A percentile compares a stretch with the other conserved stretches of the same genome.
phyloP scores from a whole-genome alignment of 73 alveolate genomes.

The Paramecium biaurelia region DNA sequence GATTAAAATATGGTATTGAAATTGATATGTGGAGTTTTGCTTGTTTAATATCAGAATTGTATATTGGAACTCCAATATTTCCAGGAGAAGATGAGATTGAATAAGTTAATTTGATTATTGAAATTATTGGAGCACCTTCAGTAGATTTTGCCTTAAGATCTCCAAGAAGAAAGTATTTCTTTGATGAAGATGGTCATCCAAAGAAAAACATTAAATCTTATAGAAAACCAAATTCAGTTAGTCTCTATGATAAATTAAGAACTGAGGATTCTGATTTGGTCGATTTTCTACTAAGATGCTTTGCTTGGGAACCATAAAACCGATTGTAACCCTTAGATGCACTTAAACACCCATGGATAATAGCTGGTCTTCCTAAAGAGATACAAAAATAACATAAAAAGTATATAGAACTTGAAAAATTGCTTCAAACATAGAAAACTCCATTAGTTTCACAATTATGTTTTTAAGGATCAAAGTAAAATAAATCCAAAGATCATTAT shows the following conservation, averaged over 20 bases:
- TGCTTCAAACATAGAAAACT: neutral
- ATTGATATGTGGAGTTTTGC: conserved; percentile 83
- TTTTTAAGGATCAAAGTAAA: neutral
- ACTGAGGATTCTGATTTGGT: conserved; percentile 51
- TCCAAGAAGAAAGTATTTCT: conserved; percentile 72
- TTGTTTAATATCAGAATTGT: conserved; percentile 77
- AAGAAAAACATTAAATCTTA: neutral
- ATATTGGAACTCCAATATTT: conserved; percentile 88
- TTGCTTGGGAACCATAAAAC: conserved; percentile 83
- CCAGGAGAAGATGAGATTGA: conserved; percentile 93
- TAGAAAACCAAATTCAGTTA: neutral
- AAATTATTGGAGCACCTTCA: conserved; percentile 83
- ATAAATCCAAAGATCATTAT: neutral
- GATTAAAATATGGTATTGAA: conserved; percentile 79
- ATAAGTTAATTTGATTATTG: conserved; percentile 80
- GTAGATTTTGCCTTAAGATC: conserved; percentile 67
- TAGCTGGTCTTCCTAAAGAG: conserved; percentile 69
- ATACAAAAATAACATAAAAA: conserved; percentile 25
- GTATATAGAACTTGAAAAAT: conserved; percentile 32
- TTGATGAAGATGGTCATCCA: conserved; percentile 68
- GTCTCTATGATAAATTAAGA: conserved; percentile 16
- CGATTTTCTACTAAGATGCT: conserved; percentile 71
- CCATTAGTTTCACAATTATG: neutral
- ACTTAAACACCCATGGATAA: conserved; percentile 82
- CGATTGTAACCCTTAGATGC: conserved; percentile 85